Evolutionary conservation across 305 asterid genomes (phyloP).

Genomic region (Fraxinus ornus): DNA sequence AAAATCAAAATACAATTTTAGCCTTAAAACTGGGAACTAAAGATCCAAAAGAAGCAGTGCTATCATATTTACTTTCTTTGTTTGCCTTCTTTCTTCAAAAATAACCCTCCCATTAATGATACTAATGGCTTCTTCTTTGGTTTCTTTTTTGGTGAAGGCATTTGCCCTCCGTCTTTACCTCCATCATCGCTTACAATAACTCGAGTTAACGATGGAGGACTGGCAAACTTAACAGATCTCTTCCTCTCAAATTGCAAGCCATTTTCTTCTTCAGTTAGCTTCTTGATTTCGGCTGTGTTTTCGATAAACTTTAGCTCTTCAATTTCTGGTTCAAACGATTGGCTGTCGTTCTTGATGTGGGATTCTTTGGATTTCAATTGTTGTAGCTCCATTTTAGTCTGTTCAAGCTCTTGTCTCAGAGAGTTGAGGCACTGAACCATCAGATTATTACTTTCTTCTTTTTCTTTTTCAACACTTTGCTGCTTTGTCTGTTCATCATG

Average conservation of each 20-base stretch:
- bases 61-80: conserved; percentile 23
- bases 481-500: conserved; percentile 51
- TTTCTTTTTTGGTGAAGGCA: conserved; percentile 37
- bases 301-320: conserved; percentile 70
- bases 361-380: conserved; percentile 43
- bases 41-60: not conserved
- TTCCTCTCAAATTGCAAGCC: conserved; percentile 42
- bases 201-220: conserved; percentile 57
- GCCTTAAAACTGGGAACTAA: not conserved
- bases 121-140: conserved; percentile 56
- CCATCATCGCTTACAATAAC: conserved; percentile 33
- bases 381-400: conserved; percentile 59
- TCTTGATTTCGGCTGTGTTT: conserved; percentile 26
- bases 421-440: conserved; percentile 60
- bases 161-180: conserved; percentile 8
- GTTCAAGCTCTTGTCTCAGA: conserved; percentile 60
- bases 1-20: not conserved
- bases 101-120: conserved; percentile 56
- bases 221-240: conserved; percentile 78
- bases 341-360: conserved; percentile 14
- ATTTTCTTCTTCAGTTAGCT: conserved; percentile 5
- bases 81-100: conserved; percentile 45
- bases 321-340: conserved; percentile 36
- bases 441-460: conserved; percentile 47
- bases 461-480: conserved; percentile 49